Percentiles rank a stretch among this genome's conserved stretches.
phyloP scores from a whole-genome alignment of 768 basidiomycete genomes.

The Rhizopogon vulgaris region DNA sequence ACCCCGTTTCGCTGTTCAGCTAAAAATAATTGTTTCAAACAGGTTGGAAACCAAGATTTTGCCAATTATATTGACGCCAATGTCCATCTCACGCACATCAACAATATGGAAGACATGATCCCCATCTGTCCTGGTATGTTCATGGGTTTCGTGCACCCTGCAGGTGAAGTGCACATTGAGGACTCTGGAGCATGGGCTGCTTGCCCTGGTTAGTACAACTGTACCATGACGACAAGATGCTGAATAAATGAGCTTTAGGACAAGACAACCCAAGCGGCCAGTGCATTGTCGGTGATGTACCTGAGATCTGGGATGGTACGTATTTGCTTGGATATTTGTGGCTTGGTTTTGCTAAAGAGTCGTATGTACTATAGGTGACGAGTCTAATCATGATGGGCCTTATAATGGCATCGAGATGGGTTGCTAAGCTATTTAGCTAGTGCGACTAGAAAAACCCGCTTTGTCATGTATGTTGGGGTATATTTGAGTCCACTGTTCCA shows the following conservation, averaged over 20 bases:
- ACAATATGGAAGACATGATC: constrained; percentile 40
- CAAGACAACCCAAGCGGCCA: constrained; percentile 51
- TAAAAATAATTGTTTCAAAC: neutral
- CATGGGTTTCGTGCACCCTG: constrained; percentile 35
- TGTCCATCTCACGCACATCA: constrained; percentile 44
- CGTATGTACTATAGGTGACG: constrained; percentile 16
- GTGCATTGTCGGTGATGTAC: constrained; percentile 16
- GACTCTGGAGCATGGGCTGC: constrained; percentile 43
- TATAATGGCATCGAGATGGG: constrained; percentile 25
- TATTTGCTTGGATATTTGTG: neutral
- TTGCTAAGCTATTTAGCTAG: neutral
- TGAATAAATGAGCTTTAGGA: constrained; percentile 26
- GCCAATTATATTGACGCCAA: constrained; percentile 49
- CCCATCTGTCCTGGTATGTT: constrained; percentile 30
- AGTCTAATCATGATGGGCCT: constrained; percentile 40
- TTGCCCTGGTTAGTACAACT: constrained; percentile 39
- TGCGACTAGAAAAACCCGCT: neutral
- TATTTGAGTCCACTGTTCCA: neutral
- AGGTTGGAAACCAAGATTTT: constrained; percentile 56
- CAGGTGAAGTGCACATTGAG: constrained; percentile 39
- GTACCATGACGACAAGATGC: neutral
- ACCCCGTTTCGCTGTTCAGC: too few species aligned
- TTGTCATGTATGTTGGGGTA: neutral
- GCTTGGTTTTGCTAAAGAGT: neutral
- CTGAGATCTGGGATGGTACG: constrained; percentile 35